Base-by-base conservation (phyloP, 2,329 filamentous ascomycete species). In the Colletotrichum zoysiae region DNA sequence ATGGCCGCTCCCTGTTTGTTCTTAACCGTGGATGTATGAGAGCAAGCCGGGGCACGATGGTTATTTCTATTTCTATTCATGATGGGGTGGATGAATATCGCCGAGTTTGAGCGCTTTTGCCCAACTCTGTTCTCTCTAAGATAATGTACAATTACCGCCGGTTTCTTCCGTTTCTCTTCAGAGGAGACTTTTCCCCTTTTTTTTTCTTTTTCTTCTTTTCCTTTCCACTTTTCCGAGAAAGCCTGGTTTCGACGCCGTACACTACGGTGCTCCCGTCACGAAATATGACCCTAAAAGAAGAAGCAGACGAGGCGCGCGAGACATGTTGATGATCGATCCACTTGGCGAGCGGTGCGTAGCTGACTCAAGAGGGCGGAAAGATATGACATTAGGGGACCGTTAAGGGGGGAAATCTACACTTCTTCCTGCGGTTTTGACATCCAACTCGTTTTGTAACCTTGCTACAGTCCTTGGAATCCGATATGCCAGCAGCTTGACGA, bases 101-200 rank as follows among this genome's bases (percentile, higher is more conserved):
- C 23, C 14, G 42, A 70, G 62, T 40, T 44, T 53, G 65, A 56
- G 60, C 65, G 50, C 30, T 65, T 46, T 40, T 70, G 70, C 60
- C 40, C 40, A 46, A 26, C 14, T 55, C 51, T 44, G n/a, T 65
- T 1, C 35, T 26, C 50, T 65, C 65, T 67, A 51, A 71, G 58
- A 73, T 73, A 74, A 74, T 74, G 73, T 74, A 74, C 73, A 74
- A 74, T 74, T 42, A 73, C 46, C 55, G 59, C 38, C 44, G 59
- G 9, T n/a, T 48, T 48, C 11, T 9, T 38, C 8, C 11, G 30
- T 9, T 9, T 38, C 11, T 48, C 11, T 48, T 12, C 46, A 48
- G n/a, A 48, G 4, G n/a, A 1, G n/a, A 7, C 5, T 23, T 48
- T n/a, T 23, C 12, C n/a, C 5, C 11, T 48, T n/a, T 23, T 23